Evolutionary conservation across 345 rosid species (phyloP).

Genomic region (Geranium rotundifolium): DNA sequence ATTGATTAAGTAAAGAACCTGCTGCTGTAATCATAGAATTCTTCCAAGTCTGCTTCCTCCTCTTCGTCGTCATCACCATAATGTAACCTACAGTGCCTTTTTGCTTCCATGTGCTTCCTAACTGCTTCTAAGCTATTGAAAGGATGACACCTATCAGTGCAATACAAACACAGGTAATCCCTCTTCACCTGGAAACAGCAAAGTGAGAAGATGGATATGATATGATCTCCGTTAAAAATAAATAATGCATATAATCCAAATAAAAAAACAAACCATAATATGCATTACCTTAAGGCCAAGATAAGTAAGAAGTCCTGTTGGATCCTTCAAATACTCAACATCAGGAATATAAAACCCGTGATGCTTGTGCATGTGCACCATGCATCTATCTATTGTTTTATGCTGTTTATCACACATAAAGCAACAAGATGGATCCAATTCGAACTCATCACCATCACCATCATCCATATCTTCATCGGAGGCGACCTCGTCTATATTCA

Average conservation of each 20-base stretch:
- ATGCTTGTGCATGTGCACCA: constrained; percentile 93
- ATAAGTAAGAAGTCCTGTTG: constrained; percentile 71
- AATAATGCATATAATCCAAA: too few relatives aligned
- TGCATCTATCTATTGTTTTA: constrained; percentile 52
- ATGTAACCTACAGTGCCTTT: constrained; percentile 88
- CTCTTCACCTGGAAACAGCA: constrained; percentile 47
- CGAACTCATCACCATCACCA: constrained; percentile 25
- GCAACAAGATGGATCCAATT: constrained; percentile 72
- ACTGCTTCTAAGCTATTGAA: constrained; percentile 88
- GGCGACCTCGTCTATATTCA: constrained; percentile 40
- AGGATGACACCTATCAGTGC: constrained; percentile 67
- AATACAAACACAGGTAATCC: constrained; percentile 82
- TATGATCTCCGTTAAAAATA: not conserved
- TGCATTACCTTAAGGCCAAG: constrained; percentile 71
- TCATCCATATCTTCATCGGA: constrained; percentile 19
- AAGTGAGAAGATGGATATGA: not conserved
- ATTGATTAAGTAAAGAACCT: constrained; percentile 28
- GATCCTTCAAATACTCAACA: constrained; percentile 76
- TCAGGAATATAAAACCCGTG: constrained; percentile 92
- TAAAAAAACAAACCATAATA: not conserved
- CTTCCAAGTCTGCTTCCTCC: constrained; percentile 89
- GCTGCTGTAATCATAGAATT: constrained; percentile 90
- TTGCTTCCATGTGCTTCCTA: constrained; percentile 91
- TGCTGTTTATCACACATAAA: constrained; percentile 74
- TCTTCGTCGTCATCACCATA: constrained; percentile 83